Evolutionary conservation across 352 stramenopile species (phyloP).

Genomic region (Pythium phragmiticola): DNA sequence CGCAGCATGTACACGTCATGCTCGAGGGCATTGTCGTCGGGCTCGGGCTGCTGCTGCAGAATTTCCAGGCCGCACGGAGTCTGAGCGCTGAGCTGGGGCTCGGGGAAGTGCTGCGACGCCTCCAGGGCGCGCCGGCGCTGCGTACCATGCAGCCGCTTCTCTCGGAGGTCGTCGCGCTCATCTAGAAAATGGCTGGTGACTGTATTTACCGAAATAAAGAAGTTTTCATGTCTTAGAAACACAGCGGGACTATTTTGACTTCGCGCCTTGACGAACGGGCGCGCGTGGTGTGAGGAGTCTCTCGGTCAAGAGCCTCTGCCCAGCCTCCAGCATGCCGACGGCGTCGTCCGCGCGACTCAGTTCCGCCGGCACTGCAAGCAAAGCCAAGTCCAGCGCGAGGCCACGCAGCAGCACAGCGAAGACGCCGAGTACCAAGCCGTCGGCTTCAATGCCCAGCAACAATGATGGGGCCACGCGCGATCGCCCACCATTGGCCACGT

Average conservation of each 20-base stretch:
- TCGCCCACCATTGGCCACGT: constrained; percentile 25
- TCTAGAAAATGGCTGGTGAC: constrained; percentile 27
- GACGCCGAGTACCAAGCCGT: background rate
- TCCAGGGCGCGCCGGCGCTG: constrained; percentile 44
- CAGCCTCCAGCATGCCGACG: constrained; percentile 12
- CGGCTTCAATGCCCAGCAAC: background rate
- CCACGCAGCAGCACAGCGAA: constrained; percentile 2
- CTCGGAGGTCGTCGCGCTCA: constrained; percentile 59
- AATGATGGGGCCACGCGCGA: constrained; percentile 4
- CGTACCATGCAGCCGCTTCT: constrained; percentile 50
- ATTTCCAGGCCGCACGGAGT: constrained; percentile 56
- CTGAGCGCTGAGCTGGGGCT: constrained; percentile 66
- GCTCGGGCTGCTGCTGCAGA: constrained; percentile 59
- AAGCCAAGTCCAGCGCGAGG: background rate
- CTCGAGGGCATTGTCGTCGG: constrained; percentile 66
- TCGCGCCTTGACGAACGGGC: constrained; percentile 10
- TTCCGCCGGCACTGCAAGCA: background rate
- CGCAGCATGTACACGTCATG: constrained; percentile 36
- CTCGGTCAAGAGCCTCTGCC: background rate
- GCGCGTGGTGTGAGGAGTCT: background rate
- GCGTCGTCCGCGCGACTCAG: constrained; percentile 16
- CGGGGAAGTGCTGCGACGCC: constrained; percentile 54
- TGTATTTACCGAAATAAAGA: constrained; percentile 21
- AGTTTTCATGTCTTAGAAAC: background rate
- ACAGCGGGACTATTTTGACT: too few species aligned